These are phyloP conservation scores for Neurospora hispaniola DNA, from an alignment of 495 filamentous ascomycete genomes.

Conservation along the genomic window DNA sequence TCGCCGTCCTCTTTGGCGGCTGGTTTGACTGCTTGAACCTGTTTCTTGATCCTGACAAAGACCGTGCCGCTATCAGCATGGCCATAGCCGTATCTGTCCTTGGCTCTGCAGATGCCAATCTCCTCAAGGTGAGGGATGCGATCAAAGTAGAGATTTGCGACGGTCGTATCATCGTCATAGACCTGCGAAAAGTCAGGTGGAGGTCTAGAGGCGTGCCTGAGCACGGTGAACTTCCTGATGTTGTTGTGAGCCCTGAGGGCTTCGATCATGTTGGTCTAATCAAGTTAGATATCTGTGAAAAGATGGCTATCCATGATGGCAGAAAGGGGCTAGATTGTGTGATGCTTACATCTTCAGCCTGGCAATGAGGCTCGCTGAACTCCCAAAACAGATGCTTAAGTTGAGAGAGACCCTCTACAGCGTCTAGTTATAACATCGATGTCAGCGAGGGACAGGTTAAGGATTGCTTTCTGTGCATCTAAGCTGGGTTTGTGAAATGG, in stretches of 20 bases:
- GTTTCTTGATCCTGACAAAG: background rate
- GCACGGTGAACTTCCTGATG: background rate
- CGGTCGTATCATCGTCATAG: background rate
- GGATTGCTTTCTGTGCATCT: background rate
- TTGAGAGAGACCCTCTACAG: background rate
- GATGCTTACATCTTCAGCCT: background rate
- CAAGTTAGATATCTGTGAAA: background rate
- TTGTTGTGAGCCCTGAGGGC: background rate
- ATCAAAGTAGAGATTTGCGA: background rate
- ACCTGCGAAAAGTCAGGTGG: background rate
- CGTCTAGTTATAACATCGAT: background rate
- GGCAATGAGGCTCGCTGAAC: background rate
- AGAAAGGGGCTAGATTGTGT: background rate
- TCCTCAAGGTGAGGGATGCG: background rate
- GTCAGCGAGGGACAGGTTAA: background rate
- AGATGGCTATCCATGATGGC: background rate
- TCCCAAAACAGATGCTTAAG: background rate
- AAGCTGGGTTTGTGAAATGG: background rate
- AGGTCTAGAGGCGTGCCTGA: background rate
- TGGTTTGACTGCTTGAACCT: background rate
- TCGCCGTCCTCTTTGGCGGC: background rate
- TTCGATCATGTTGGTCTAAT: background rate
- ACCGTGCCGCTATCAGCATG: background rate
- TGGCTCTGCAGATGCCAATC: background rate
- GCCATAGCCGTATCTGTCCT: background rate